Percentiles rank a stretch among this genome's conserved stretches.
phyloP scores from a whole-genome alignment of 2,329 filamentous ascomycete species.

The Penicillium occitanis region DNA sequence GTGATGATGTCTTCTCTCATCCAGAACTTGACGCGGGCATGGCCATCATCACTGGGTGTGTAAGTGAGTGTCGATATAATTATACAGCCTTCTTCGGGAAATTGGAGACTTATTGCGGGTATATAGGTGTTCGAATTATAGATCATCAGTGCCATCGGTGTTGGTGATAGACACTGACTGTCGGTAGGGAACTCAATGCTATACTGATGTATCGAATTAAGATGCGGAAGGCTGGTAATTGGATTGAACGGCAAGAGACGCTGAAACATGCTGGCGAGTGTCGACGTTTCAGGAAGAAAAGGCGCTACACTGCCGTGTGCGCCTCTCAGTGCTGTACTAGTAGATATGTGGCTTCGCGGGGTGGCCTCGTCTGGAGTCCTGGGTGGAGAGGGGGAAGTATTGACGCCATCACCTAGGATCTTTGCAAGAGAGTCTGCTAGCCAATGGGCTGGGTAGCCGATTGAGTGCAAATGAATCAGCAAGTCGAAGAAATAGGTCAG shows the following conservation, averaged over 20 bases:
- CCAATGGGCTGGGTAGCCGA: constrained; percentile 22
- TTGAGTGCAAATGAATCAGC: constrained; percentile 21
- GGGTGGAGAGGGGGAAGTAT: constrained; percentile 14
- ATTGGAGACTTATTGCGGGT: not conserved
- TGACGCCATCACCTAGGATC: constrained; percentile 14
- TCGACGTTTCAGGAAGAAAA: constrained; percentile 15
- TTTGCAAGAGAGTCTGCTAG: constrained; percentile 21
- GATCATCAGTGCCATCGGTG: constrained; percentile 3
- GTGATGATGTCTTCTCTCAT: constrained; percentile 19
- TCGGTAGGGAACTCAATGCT: not conserved
- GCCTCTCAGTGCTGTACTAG: not conserved
- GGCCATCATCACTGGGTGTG: not conserved
- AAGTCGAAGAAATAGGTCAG: constrained; percentile 20
- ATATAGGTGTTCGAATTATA: constrained; percentile 5
- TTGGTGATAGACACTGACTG: not conserved
- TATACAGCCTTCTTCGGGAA: constrained; percentile 17
- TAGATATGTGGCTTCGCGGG: not conserved
- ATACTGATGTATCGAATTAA: constrained; percentile 13
- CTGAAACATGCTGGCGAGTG: constrained; percentile 19
- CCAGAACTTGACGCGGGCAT: constrained; percentile 15
- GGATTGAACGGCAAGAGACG: constrained; percentile 19
- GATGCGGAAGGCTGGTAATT: not conserved
- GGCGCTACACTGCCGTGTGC: constrained; percentile 3
- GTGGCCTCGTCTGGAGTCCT: constrained; percentile 12
- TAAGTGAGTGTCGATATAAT: constrained; percentile 15